Conservation (phyloP, 164 flowering plant species). For the Warburgia ugandensis region DNA sequence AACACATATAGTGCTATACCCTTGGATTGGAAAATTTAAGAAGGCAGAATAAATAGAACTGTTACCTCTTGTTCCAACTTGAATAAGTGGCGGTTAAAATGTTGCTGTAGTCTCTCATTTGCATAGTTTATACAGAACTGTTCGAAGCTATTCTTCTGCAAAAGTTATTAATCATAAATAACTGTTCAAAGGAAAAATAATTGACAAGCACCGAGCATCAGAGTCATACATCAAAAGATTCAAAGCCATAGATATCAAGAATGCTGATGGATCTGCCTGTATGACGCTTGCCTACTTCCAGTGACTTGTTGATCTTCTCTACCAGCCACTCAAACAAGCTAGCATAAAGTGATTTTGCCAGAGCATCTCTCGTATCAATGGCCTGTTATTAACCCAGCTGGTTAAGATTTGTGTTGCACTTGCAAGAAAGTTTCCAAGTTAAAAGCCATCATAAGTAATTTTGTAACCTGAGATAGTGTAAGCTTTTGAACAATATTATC, state of each 20-base stretch:
- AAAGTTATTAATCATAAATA: neutral
- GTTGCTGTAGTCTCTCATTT: slow-evolving; percentile 96
- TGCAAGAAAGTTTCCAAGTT: neutral
- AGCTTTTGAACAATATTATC: slow-evolving; percentile 88
- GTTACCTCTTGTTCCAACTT: slow-evolving; percentile 96
- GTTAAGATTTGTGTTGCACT: neutral
- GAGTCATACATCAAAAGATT: slow-evolving; percentile 79
- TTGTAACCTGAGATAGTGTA: slow-evolving; percentile 74
- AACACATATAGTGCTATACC: neutral
- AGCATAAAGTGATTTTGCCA: slow-evolving; percentile 94
- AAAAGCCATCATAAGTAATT: neutral
- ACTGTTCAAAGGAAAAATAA: neutral
- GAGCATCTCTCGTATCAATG: slow-evolving; percentile 84
- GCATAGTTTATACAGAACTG: slow-evolving; percentile 99
- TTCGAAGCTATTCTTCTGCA: slow-evolving; percentile 94
- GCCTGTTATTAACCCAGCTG: slow-evolving; percentile 42
- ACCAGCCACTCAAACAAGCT: slow-evolving; percentile 98
- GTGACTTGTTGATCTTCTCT: slow-evolving; percentile 88
- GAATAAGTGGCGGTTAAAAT: slow-evolving; percentile 94
- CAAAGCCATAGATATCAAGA: slow-evolving; percentile 98
- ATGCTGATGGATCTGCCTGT: slow-evolving; percentile 96
- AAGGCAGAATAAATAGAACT: neutral
- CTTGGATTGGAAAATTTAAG: neutral
- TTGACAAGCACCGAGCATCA: neutral
- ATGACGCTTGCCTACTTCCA: slow-evolving; percentile 85